Conservation (phyloP, 78 protist species). For the Salpingoeca rosetta region DNA sequence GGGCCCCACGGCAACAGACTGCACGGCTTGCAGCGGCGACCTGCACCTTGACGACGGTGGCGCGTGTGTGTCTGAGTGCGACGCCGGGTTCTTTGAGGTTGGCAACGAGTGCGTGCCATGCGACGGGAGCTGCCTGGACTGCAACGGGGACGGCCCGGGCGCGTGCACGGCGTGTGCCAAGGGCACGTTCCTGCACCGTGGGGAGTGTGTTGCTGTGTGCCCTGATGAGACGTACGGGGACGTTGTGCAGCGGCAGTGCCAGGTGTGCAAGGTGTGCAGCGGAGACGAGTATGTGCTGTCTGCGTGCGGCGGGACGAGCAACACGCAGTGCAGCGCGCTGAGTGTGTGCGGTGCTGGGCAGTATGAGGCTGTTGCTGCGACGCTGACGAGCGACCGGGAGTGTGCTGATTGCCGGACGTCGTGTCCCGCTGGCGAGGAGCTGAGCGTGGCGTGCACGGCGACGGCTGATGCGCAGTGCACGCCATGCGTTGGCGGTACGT, state of each 20-base stretch:
- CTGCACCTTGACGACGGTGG: background rate
- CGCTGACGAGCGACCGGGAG: background rate
- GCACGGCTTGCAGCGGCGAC: background rate
- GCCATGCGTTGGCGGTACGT: too few relatives aligned
- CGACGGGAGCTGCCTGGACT: background rate
- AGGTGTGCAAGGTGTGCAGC: background rate
- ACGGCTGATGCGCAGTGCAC: too few relatives aligned
- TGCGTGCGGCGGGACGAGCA: background rate
- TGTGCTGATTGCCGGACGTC: background rate
- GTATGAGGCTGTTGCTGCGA: background rate
- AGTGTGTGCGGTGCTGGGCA: background rate
- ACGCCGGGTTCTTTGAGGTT: background rate
- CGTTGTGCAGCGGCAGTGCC: too few relatives aligned
- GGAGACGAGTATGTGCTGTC: too few relatives aligned
- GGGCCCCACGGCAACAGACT: background rate
- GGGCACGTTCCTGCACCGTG: too few relatives aligned
- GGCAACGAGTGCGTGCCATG: background rate
- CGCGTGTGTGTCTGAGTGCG: background rate
- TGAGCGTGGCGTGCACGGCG: background rate
- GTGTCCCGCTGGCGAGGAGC: background rate
- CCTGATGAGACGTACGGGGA: too few relatives aligned
- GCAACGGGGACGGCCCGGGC: background rate
- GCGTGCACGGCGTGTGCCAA: background rate
- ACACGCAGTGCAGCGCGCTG: background rate
- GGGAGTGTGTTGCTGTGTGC: too few relatives aligned